Base-by-base conservation (phyloP, 345 rosid species). In the Salix arbutifolia region DNA sequence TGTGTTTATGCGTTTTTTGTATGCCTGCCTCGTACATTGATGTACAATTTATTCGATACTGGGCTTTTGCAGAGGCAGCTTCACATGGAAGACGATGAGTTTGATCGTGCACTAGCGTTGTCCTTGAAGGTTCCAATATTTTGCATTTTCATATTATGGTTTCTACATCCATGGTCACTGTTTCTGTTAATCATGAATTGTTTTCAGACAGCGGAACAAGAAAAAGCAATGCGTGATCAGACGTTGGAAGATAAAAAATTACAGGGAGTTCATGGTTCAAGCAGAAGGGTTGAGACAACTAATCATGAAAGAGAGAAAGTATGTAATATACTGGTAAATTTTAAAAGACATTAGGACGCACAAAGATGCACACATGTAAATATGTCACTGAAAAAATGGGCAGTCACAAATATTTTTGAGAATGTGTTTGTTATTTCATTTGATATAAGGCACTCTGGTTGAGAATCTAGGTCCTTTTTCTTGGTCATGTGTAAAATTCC, bases 131-230 rank as follows among this genome's bases (percentile, higher is more conserved):
- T 94, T 76, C 77, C 61, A 72, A 52, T 83, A 52, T 82, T n/a
- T 79, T 52, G 60, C 40, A n/a, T 72, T 74, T 33, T 75, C 73
- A 28, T 33, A 31, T 69, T 72, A 72, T 81, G 50, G 40, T 77
- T 60, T 67, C 11, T 65, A 13, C 69, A 4, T 40, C 33, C 33
- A 40, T 69, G 64, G 67, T 76, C 65, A 37, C 70, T 75, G 64
- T 64, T 80, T 85, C 56, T 74, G 76, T 78, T 71, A 77, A 67
- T 61, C 71, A 61, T 74, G 70, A 69, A 74, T 65, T 82, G 26
- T 53, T 61, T 77, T 79, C 92, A 94, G 97, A 84, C 89, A 72
- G 95, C 89, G 17, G 91, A 94, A 80, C 82, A 82, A 71, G 98
- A 91, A 77, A 75, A 78, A 52, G 87, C 70, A 71, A 77, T 73